These are phyloP conservation scores for Euphorbia pulcherrima DNA, from an alignment of 345 rosid genomes.

Conservation along the genomic window DNA sequence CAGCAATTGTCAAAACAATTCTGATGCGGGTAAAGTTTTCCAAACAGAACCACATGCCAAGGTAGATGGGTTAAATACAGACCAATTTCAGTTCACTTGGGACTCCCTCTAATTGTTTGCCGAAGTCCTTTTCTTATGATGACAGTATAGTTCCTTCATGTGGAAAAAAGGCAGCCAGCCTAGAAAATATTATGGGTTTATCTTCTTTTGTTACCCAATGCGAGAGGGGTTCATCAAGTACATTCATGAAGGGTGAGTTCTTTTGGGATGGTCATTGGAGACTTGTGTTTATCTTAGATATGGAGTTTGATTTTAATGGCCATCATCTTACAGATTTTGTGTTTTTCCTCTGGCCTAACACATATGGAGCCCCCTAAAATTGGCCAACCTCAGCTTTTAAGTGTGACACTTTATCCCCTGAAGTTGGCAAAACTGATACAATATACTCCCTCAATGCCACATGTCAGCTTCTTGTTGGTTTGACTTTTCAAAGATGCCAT, in stretches of 20 bases:
- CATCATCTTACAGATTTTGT: not conserved
- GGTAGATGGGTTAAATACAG: conserved; percentile 73
- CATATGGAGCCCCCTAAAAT: too few relatives aligned
- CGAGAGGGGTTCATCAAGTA: conserved; percentile 36
- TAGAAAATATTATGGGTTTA: conserved; percentile 28
- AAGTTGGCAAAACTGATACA: too few relatives aligned
- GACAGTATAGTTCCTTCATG: conserved; percentile 55
- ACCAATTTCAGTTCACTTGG: conserved; percentile 30
- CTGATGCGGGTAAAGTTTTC: conserved; percentile 61
- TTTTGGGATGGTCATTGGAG: not conserved
- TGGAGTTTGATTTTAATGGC: not conserved
- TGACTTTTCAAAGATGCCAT: too few relatives aligned
- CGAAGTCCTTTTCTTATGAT: conserved; percentile 56
- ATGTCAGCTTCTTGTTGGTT: too few relatives aligned
- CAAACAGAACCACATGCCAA: conserved; percentile 69
- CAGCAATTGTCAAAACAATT: conserved; percentile 61
- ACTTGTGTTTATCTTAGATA: conserved; percentile 1
- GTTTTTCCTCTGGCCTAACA: too few relatives aligned
- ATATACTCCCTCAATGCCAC: too few relatives aligned
- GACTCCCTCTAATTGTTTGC: conserved; percentile 33
- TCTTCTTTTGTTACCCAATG: conserved; percentile 23
- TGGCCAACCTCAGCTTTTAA: too few relatives aligned
- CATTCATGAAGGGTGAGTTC: conserved; percentile 16
- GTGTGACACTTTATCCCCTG: too few relatives aligned
- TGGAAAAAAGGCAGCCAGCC: conserved; percentile 16